phyloP scores from a whole-genome alignment of 2,329 filamentous ascomycete species.

The Fusarium proliferatum region DNA sequence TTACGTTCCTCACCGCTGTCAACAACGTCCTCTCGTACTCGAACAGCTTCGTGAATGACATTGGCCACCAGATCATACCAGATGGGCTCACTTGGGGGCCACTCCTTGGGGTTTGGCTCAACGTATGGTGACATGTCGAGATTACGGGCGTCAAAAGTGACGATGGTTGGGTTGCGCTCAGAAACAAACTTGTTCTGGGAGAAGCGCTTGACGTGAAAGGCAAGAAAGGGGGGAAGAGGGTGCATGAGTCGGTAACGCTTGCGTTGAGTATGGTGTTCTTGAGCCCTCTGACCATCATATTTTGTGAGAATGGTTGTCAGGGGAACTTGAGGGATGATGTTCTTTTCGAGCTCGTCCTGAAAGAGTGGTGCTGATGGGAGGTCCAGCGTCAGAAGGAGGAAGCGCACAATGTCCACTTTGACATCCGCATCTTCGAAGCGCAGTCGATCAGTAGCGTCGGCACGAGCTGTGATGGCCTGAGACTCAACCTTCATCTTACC shows the following conservation, averaged over 20 bases:
- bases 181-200: slow-evolving; percentile 95
- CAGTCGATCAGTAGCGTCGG: slow-evolving; percentile 85
- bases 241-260: slow-evolving; percentile 91
- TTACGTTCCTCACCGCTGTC: slow-evolving; percentile 88
- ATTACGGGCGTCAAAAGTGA: slow-evolving; percentile 87
- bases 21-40: slow-evolving; percentile 83
- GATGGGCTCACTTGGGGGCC: slow-evolving; percentile 82
- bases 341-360: slow-evolving; percentile 92
- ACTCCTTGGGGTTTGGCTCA: slow-evolving; percentile 81
- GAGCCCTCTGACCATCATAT: slow-evolving; percentile 88
- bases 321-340: slow-evolving; percentile 94
- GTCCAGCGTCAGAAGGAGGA: slow-evolving; percentile 92
- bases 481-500: slow-evolving; percentile 92
- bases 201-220: slow-evolving; percentile 98
- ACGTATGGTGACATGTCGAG: slow-evolving; percentile 93
- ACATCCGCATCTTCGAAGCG: slow-evolving; percentile 92
- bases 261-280: slow-evolving; percentile 89
- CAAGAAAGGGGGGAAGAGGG: slow-evolving; percentile 88
- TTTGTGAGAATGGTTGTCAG: slow-evolving; percentile 86
- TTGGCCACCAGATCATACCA: slow-evolving; percentile 97
- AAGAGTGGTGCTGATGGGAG: slow-evolving; percentile 92
- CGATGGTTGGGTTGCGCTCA: slow-evolving; percentile 97
- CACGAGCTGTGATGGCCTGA: slow-evolving; percentile 91
- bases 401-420: slow-evolving; percentile 79
- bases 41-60: slow-evolving; percentile 86